These are phyloP conservation scores for Hyaloperonospora arabidopsidis DNA, from an alignment of 352 stramenopile species.

Conservation along the genomic window DNA sequence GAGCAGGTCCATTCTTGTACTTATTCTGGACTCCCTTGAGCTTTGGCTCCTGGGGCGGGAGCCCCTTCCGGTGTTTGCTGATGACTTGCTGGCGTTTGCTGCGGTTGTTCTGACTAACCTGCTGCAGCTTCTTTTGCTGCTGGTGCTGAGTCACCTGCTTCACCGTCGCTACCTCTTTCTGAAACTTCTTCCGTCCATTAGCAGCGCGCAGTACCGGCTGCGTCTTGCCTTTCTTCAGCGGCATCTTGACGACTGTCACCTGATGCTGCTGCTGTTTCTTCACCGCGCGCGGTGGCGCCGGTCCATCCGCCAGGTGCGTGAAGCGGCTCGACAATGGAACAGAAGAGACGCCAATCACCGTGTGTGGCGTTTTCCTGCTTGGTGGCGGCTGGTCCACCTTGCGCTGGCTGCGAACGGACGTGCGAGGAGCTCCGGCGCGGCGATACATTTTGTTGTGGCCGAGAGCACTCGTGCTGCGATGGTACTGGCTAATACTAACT, in stretches of 20 bases:
- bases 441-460: conserved; percentile 21
- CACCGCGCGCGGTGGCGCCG: conserved; percentile 11
- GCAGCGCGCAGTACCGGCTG: conserved; percentile 19
- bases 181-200: conserved; percentile 22
- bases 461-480: background rate
- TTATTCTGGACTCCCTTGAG: conserved; percentile 26
- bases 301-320: conserved; percentile 49
- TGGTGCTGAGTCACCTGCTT: conserved; percentile 10
- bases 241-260: conserved; percentile 31
- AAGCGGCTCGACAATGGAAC: conserved; percentile 75
- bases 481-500: background rate
- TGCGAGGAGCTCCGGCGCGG: conserved; percentile 29
- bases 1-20: conserved; percentile 23
- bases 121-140: conserved; percentile 57
- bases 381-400: conserved; percentile 43
- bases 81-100: conserved; percentile 70
- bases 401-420: conserved; percentile 50
- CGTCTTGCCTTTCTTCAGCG: conserved; percentile 23
- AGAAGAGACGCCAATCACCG: conserved; percentile 57
- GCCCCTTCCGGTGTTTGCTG: conserved; percentile 62
- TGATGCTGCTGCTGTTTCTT: conserved; percentile 28
- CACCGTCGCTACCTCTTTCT: conserved; percentile 11
- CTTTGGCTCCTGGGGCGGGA: conserved; percentile 30
- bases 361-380: conserved; percentile 30
- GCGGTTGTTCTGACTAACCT: conserved; percentile 54